Evolutionary conservation across 2,329 filamentous ascomycete species (phyloP), one percentile per base, ranked within the genome.

Genomic region (Beauveria asiatica): DNA sequence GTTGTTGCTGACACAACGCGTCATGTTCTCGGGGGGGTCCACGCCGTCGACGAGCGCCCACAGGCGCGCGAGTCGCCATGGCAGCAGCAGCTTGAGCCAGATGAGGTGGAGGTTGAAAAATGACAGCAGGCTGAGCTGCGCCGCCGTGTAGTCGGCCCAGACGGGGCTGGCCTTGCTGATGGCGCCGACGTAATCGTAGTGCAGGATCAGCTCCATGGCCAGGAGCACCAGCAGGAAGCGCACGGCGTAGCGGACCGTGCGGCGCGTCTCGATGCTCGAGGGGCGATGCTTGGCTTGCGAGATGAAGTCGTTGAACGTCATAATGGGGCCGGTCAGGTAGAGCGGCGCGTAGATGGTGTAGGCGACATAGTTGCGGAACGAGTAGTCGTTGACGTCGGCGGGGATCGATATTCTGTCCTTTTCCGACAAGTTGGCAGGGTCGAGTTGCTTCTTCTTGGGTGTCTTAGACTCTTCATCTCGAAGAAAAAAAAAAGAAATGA

Each of bases 291-390:
- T 88, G 62, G 82, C 80, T 72, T 99, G 94, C 0, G 90, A 89
- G 64, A 97, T 87, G 78, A 94, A 99, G 77, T 99, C 95, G 74
- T 99, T 99, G 78, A 97, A 99, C 13, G 92, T 97, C 63, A 99
- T 72, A 68, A 99, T 96, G 1, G 94, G 94, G 0, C 94, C 94
- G 0, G 92, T 84, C 37, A 99, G 82, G 73, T 97, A 99, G 1
- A 99, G 82, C 0, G 94, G 94, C 2, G 92, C 91, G 70, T 99
- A 99, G 61, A 97, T 83, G 44, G 86, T 78, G 72, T 97, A 99
- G 49, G 89, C 92, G 50, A 97, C 71, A 73, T 96, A 97, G 74
- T 95, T 96, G 64, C 87, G 85, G 74, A 94, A 91, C 25, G 77
- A 84, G 70, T 85, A 99, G 69, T 95, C 89, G 30, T 76, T 73